Evolutionary conservation across 805 yeast species (phyloP), one percentile per base, ranked within the genome.

Genomic region (Wickerhamiella kazuoi): DNA sequence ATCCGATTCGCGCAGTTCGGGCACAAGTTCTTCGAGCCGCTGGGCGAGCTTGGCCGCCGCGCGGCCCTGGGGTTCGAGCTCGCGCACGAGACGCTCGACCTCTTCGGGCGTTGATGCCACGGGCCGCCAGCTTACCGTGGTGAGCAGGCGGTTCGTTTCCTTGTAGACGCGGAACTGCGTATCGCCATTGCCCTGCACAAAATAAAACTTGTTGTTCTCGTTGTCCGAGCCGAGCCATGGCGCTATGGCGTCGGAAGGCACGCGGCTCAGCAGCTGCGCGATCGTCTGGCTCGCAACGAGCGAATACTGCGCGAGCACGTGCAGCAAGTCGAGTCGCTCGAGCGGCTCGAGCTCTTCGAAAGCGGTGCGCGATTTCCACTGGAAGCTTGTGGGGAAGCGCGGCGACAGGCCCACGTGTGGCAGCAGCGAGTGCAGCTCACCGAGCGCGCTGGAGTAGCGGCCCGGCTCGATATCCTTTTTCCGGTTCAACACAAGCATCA

Each of bases 401-500:
- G 31, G 41, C 15, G 57, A 56, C 14, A 49, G 41, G 3, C 61
- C 62, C 24, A 56, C 45, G 3, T 46, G 30, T 9, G 50, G 38
- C 9, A 54, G 46, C 31, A 43, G 48, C 7, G 51, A 39, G 20
- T 57, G 54, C 5, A 61, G 50, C 43, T 63, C 66, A 23, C 60
- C 62, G 19, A 63, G 45, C 3, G 67, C 63, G 14, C 63, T 47
- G 16, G 45, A 44, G 42, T 55, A 63, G 31, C 50, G 46, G 8
- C 58, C 62, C 6, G 49, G 46, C 48, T 62, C 67, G 37, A 63
- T 51, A 21, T 53, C 56, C 43, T 62, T 62, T 40, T 62, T 62
- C 35, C 67, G 55, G 43, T 63, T 63, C 21, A 62, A 47, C 14
- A 56, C 57, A 4, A 61, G 51, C 13, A 53, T 50, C 31, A 62